These are phyloP conservation scores for Nicotiana undulata DNA, from an alignment of 257 asterid species.

Conservation along the genomic window DNA sequence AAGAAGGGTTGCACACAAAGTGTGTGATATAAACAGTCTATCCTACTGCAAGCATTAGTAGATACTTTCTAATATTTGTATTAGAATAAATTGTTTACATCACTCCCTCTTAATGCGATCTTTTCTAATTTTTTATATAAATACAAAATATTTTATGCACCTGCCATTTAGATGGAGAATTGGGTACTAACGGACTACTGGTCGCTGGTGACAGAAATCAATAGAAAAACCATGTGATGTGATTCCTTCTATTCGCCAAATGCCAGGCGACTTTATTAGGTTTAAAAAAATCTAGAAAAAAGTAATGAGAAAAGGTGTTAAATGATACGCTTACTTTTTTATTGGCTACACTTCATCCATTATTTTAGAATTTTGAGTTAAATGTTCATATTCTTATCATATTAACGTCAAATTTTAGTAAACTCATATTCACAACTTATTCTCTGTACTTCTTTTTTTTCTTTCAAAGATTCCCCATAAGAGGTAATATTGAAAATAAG, in stretches of 20 bases:
- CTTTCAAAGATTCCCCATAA: no score
- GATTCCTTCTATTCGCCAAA: neutral
- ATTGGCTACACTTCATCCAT: neutral
- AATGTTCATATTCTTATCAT: neutral
- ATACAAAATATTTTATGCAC: no score
- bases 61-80: no score
- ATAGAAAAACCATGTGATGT: neutral
- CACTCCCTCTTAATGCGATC: rapidly evolving
- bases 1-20: no score
- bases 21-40: rapidly evolving
- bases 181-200: neutral
- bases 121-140: rapidly evolving
- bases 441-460: no score
- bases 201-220: neutral
- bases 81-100: rapidly evolving
- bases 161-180: neutral
- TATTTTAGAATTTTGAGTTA: no score
- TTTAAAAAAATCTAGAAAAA: neutral
- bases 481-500: no score
- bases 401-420: no score
- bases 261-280: neutral
- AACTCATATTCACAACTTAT: no score
- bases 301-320: neutral
- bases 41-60: no score
- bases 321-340: neutral